Conservation (phyloP, 305 asterid genomes). For the Andrographis paniculata region DNA sequence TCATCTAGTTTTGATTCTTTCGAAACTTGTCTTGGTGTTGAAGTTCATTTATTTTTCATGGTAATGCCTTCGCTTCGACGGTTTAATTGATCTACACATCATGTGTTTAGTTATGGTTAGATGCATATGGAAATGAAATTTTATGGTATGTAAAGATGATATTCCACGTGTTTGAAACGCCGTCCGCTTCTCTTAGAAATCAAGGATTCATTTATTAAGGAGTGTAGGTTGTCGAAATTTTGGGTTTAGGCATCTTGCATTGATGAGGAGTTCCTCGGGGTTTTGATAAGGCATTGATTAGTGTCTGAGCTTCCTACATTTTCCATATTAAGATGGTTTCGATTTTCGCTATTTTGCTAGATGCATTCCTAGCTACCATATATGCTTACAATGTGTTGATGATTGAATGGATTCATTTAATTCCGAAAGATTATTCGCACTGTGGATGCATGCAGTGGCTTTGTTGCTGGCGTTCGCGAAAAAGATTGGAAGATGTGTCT, state of each 20-base stretch:
- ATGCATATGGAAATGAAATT: no score
- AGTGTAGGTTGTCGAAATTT: no score
- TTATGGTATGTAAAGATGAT: no score
- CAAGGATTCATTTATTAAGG: no score
- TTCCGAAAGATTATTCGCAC: conserved; percentile 7
- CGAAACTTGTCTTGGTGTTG: neutral
- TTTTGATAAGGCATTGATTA: neutral
- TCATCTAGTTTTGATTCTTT: neutral
- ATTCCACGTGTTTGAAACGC: no score
- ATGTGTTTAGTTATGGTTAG: neutral
- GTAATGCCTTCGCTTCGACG: neutral
- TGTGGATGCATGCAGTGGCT: conserved; percentile 59
- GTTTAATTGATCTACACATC: neutral
- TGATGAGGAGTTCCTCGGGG: neutral
- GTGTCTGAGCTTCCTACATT: neutral
- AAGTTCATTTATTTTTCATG: neutral
- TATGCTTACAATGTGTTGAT: neutral
- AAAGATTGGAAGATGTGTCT: conserved; percentile 30
- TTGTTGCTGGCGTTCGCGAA: conserved; percentile 55
- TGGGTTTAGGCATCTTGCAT: neutral
- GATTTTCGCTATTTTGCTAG: no score
- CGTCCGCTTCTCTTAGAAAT: no score
- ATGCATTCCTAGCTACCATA: no score
- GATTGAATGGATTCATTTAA: conserved; percentile 4
- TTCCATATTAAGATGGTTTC: neutral